A percentile compares a stretch with the other conserved stretches of the same genome.
phyloP scores from a whole-genome alignment of 1,284 basidiomycete genomes.

The Cystodermella granulosa region DNA sequence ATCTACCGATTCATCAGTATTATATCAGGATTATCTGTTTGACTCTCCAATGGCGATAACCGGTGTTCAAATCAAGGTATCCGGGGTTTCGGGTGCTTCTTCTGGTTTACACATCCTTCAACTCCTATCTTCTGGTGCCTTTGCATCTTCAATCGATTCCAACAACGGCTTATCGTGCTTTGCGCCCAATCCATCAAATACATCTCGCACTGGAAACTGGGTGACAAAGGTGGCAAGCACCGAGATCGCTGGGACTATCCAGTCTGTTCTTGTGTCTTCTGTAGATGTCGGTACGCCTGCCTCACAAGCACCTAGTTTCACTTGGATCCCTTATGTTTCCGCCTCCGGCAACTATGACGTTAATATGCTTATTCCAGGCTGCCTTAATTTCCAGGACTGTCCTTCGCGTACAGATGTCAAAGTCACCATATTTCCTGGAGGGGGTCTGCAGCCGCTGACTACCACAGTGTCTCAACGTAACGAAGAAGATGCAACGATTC shows the following conservation, averaged over 20 bases:
- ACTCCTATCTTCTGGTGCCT: conserved; percentile 85
- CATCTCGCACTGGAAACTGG: conserved; percentile 68
- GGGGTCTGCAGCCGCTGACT: conserved; percentile 59
- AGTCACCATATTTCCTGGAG: conserved; percentile 77
- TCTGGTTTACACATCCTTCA: conserved; percentile 87
- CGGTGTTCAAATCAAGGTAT: conserved; percentile 79
- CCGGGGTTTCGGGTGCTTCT: conserved; percentile 69
- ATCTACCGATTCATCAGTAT: conserved; percentile 64
- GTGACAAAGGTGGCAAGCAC: conserved; percentile 57
- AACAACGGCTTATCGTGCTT: conserved; percentile 72
- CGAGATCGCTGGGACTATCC: conserved; percentile 72
- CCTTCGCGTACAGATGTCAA: conserved; percentile 74
- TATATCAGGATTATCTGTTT: conserved; percentile 88
- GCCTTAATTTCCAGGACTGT: conserved; percentile 77
- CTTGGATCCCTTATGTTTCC: conserved; percentile 87
- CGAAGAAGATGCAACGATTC: conserved; percentile 53
- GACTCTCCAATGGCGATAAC: conserved; percentile 59
- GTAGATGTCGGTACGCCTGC: conserved; percentile 63
- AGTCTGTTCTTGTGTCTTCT: conserved; percentile 67
- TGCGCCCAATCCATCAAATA: conserved; percentile 63
- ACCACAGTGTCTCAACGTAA: conserved; percentile 74
- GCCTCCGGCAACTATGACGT: conserved; percentile 83
- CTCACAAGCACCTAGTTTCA: conserved; percentile 66
- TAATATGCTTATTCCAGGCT: conserved; percentile 84
- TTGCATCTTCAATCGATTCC: conserved; percentile 61